Conservation (phyloP, 2,329 filamentous ascomycete genomes). For the Aspergillus fischeri region DNA sequence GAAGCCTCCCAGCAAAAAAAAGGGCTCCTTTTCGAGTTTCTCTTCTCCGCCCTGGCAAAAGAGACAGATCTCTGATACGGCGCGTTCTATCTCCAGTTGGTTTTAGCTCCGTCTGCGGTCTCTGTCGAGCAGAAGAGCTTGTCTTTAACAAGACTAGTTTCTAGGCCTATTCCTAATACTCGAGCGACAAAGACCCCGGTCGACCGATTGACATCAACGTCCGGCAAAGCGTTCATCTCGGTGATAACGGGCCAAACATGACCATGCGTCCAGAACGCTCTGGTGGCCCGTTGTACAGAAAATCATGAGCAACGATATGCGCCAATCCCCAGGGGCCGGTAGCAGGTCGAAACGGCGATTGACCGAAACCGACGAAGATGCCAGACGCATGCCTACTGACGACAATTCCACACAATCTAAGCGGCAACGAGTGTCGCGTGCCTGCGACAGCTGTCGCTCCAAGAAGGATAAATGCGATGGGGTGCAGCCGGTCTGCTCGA, state of each 20-base stretch:
- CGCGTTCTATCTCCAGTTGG: not conserved
- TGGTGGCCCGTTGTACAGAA: conserved; percentile 23
- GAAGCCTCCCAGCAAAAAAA: conserved; percentile 6
- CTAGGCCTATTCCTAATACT: not conserved
- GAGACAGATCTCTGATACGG: not conserved
- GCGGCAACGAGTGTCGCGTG: conserved; percentile 62
- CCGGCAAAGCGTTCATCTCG: conserved; percentile 30
- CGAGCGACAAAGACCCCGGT: conserved; percentile 3
- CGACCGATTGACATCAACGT: conserved; percentile 11
- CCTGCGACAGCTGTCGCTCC: conserved; percentile 65
- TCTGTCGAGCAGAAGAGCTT: not conserved
- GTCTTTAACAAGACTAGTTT: not conserved
- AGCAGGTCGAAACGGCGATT: conserved; percentile 30
- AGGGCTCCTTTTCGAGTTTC: conserved; percentile 7
- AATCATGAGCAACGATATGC: conserved; percentile 31
- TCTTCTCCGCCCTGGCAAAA: conserved; percentile 15
- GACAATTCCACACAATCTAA: conserved; percentile 43
- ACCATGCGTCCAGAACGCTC: conserved; percentile 25
- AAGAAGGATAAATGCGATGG: conserved; percentile 72
- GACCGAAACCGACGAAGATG: conserved; percentile 28
- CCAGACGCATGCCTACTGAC: conserved; percentile 21
- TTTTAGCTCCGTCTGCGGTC: not conserved
- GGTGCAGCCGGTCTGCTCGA: conserved; percentile 61
- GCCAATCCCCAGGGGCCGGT: conserved; percentile 26
- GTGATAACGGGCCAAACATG: conserved; percentile 19